These are phyloP conservation scores for Solanum piurae DNA, from an alignment of 257 asterid genomes.

Conservation along the genomic window DNA sequence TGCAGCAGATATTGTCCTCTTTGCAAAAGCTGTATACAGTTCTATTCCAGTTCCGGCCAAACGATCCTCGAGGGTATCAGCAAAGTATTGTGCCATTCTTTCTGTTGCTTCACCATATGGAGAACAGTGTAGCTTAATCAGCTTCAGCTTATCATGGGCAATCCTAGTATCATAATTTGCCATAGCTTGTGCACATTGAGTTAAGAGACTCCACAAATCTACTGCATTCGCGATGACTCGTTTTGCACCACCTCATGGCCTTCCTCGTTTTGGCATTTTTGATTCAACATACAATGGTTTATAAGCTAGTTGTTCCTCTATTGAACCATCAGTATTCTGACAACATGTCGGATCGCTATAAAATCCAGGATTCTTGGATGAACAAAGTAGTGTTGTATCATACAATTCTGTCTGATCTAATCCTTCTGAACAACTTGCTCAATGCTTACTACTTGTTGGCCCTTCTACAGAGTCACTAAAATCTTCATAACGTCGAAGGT, in stretches of 20 bases:
- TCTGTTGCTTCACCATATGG: slow-evolving; percentile 24
- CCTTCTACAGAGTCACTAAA: slow-evolving; percentile 7
- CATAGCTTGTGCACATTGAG: slow-evolving; percentile 24
- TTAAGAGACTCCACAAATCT: slow-evolving; percentile 13
- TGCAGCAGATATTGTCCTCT: slow-evolving; percentile 6
- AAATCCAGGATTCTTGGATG: neutral
- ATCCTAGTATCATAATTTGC: slow-evolving; percentile 2
- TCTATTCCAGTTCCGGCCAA: slow-evolving; percentile 20
- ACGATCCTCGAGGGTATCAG: slow-evolving; percentile 29
- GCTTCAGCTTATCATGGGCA: slow-evolving; percentile 2
- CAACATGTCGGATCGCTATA: neutral
- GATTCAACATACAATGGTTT: neutral
- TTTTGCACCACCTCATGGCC: slow-evolving; percentile 10
- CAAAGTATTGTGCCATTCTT: slow-evolving; percentile 22
- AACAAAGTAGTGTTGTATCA: slow-evolving; percentile 37
- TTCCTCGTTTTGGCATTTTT: slow-evolving; percentile 16
- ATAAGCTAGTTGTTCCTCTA: neutral
- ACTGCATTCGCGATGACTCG: neutral
- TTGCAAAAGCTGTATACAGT: neutral
- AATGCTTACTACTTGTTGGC: slow-evolving; percentile 21
- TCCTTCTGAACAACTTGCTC: slow-evolving; percentile 14
- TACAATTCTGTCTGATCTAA: slow-evolving; percentile 28
- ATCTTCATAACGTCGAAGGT: neutral
- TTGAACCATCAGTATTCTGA: neutral
- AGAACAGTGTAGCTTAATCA: slow-evolving; percentile 25